Evolutionary conservation across 129 eudicot genomes (phyloP), one percentile per base, ranked within the genome.

Genomic region (Scalesia atractyloides): DNA sequence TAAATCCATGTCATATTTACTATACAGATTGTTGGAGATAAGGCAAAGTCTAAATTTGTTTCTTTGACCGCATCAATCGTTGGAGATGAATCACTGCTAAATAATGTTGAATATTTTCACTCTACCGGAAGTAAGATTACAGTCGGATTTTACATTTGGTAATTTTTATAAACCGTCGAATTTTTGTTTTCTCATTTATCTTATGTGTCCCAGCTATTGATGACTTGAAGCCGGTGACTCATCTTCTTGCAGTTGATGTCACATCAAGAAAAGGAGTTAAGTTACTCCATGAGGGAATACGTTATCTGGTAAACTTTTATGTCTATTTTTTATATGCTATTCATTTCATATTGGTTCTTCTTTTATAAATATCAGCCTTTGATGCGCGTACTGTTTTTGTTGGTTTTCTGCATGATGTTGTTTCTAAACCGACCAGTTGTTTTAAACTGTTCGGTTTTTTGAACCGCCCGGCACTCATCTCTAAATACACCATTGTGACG

Each of bases 201-300:
- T 36, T 15, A 26, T 36, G 18, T 75, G 15, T 83, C 77, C 73
- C 86, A 94, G 98, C 97, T 57, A 37, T 73, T 64, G 98, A 94
- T 84, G 93, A 94, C 39, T 64, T 94, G 84, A 94, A 94, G 81
- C 96, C 97, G 0, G 96, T 94, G 57, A 94, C 97, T 76, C 98
- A 94, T 88, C 87, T 87, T 84, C 86, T 94, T 76, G 87, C 82
- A 73, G 89, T 94, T 75, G 91, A 90, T 70, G 61, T 88, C 51
- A 75, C 82, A 17, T 90, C 93, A 19, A 90, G 79, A 82, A 94
- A 85, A 79, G 97, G 97, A 75, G 70, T 94, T 62, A 76, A 86
- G 80, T 84, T 94, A 76, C 86, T 94, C 43, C 97, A 76, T 33
- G 98, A 87, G 85, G 98, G 98, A 79, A 81, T 94, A 71, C 91